Evolutionary conservation across 768 basidiomycete genomes (phyloP).

Genomic region (Mycena epipterygia): DNA sequence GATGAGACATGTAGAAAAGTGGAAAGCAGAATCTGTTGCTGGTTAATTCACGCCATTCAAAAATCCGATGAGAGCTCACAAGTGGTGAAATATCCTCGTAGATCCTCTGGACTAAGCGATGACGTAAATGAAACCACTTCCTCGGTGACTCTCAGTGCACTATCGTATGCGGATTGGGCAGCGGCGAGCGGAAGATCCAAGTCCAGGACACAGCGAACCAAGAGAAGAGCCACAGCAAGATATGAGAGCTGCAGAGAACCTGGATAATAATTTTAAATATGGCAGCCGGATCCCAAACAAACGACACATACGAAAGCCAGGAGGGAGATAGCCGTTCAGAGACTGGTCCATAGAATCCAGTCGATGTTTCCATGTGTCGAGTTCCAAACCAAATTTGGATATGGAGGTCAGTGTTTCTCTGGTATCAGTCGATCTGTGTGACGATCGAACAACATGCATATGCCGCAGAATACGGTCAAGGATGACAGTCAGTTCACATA

Average conservation of each 20-base stretch:
- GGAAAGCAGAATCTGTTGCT: constrained; percentile 33
- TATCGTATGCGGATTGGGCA: constrained; percentile 30
- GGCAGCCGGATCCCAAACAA: not conserved
- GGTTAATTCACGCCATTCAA: not conserved
- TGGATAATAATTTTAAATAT: constrained; percentile 3
- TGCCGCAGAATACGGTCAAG: constrained; percentile 33
- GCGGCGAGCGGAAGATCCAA: constrained; percentile 31
- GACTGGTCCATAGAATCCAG: constrained; percentile 36
- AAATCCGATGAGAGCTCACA: constrained; percentile 16
- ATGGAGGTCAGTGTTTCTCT: constrained; percentile 30
- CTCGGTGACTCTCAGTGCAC: constrained; percentile 31
- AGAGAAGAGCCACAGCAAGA: constrained; percentile 33
- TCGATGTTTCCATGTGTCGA: constrained; percentile 36
- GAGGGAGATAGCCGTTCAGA: constrained; percentile 31
- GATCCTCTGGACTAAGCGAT: constrained; percentile 33
- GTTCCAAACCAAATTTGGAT: constrained; percentile 34
- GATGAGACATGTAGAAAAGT: constrained; percentile 37
- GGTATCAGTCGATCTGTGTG: constrained; percentile 23
- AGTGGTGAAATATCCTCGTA: constrained; percentile 35
- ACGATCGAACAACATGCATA: constrained; percentile 30
- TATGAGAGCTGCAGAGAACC: constrained; percentile 36
- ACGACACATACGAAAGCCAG: constrained; percentile 34
- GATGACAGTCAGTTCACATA: constrained; percentile 35
- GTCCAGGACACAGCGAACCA: constrained; percentile 35
- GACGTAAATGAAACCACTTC: constrained; percentile 35